Evolutionary conservation across 306 rosid species (phyloP).

Genomic region (Castanopsis chinensis): DNA sequence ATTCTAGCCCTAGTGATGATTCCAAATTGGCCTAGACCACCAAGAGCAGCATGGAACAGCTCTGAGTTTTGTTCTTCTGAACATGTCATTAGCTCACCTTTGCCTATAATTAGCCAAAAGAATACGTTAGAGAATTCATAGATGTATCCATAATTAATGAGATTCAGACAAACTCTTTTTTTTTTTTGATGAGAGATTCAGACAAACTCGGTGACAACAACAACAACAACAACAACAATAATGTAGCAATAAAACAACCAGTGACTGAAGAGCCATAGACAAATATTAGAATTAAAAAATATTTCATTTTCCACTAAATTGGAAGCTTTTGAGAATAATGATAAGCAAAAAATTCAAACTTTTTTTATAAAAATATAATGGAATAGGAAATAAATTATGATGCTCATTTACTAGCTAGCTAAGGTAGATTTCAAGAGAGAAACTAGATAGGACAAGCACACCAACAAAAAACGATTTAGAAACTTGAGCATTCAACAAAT

Average conservation of each 20-base stretch:
- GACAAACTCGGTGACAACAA: not conserved
- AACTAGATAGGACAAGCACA: too few species aligned
- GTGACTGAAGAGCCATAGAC: too few species aligned
- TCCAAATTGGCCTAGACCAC: constrained; percentile 99
- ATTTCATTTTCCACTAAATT: too few species aligned
- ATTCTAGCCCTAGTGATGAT: constrained; percentile 91
- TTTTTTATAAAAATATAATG: not conserved
- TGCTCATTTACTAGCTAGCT: not conserved
- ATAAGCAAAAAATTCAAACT: too few species aligned
- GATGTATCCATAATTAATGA: not conserved
- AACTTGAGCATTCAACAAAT: not conserved
- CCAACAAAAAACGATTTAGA: not conserved
- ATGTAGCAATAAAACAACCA: too few species aligned
- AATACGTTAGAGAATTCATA: not conserved
- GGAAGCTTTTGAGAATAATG: too few species aligned
- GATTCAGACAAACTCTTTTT: not conserved
- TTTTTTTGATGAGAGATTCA: too few species aligned
- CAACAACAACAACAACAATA: too few species aligned
- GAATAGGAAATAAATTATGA: not conserved
- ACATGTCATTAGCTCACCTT: constrained; percentile 81
- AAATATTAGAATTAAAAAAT: too few species aligned
- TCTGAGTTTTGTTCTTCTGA: constrained; percentile 71
- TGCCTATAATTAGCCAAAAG: constrained; percentile 45
- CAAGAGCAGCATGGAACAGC: constrained; percentile 84
- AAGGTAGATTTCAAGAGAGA: not conserved